Conservation (phyloP, 2,329 filamentous ascomycete genomes). For the Ramularia endophylla region DNA sequence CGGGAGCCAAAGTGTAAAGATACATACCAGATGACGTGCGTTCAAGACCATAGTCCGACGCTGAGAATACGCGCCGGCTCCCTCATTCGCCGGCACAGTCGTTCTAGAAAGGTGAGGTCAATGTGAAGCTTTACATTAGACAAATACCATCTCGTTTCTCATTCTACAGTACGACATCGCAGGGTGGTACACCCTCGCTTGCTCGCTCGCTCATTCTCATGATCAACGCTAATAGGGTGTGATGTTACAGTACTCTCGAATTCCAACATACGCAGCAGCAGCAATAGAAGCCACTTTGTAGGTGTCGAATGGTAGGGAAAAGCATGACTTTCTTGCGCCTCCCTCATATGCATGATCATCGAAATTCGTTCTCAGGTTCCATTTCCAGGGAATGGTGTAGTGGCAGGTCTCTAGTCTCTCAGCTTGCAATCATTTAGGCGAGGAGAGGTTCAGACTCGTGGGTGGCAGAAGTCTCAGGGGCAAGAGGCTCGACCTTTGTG, state of each 20-base stretch:
- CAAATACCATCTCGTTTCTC: slow-evolving; percentile 5
- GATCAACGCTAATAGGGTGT: slow-evolving; percentile 2
- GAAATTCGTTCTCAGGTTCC: no score
- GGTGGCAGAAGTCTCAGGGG: slow-evolving; percentile 10
- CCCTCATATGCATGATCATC: no score
- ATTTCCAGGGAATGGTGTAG: no score
- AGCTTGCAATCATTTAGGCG: slow-evolving; percentile 6
- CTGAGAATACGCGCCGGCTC: no score
- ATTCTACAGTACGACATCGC: slow-evolving; percentile 9
- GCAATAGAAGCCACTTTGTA: neutral
- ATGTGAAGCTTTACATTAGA: slow-evolving; percentile 5
- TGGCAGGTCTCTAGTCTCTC: no score
- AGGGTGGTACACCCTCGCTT: slow-evolving; percentile 3
- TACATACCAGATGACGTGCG: no score
- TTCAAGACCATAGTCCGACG: no score
- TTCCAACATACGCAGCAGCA: neutral
- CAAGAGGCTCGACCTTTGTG: slow-evolving; percentile 9
- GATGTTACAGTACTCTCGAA: slow-evolving; percentile 8
- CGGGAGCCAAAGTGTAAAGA: no score
- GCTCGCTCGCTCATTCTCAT: slow-evolving; percentile 7
- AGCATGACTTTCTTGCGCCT: no score
- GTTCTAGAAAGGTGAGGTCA: neutral
- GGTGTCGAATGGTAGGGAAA: no score
- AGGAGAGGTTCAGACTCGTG: slow-evolving; percentile 13
- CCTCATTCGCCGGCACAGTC: neutral